phyloP scores from a whole-genome alignment of 1,284 basidiomycete genomes.

The Ceratobasidium sp. region DNA sequence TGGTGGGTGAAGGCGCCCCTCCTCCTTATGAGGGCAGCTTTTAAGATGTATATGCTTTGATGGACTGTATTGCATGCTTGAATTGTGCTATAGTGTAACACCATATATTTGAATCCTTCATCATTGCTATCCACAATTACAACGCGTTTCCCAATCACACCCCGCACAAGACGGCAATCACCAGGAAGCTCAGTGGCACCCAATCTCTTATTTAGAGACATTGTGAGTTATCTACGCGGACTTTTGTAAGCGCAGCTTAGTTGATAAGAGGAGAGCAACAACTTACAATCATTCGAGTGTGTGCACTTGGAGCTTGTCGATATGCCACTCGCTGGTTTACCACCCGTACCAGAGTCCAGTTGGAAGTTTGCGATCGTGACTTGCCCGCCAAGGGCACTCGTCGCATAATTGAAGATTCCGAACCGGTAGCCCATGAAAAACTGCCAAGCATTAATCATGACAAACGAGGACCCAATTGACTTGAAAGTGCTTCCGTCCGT shows the following conservation, averaged over 20 bases:
- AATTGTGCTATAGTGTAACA: conserved; percentile 30
- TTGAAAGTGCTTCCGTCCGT: conserved; percentile 45
- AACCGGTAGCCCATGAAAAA: conserved; percentile 55
- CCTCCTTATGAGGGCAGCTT: conserved; percentile 33
- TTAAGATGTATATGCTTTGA: conserved; percentile 20
- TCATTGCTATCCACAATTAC: neutral
- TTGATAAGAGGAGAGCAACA: neutral
- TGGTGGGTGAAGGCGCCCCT: conserved; percentile 63
- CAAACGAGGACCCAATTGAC: conserved; percentile 46
- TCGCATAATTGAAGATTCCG: conserved; percentile 55
- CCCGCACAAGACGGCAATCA: neutral
- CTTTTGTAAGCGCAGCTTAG: neutral
- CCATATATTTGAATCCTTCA: conserved; percentile 7
- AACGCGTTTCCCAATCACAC: neutral
- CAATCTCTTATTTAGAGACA: neutral
- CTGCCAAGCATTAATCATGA: conserved; percentile 51
- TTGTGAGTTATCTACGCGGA: neutral
- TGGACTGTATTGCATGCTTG: conserved; percentile 6
- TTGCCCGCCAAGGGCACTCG: conserved; percentile 51
- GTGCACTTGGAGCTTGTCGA: neutral
- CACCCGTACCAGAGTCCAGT: conserved; percentile 20
- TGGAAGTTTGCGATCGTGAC: conserved; percentile 59
- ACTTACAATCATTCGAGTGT: conserved; percentile 31
- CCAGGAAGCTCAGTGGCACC: neutral
- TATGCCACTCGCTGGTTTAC: neutral